A percentile compares a stretch with the other conserved stretches of the same genome.
Conservation (phyloP, 306 rosid species). For the Vachellia pachyceras region DNA sequence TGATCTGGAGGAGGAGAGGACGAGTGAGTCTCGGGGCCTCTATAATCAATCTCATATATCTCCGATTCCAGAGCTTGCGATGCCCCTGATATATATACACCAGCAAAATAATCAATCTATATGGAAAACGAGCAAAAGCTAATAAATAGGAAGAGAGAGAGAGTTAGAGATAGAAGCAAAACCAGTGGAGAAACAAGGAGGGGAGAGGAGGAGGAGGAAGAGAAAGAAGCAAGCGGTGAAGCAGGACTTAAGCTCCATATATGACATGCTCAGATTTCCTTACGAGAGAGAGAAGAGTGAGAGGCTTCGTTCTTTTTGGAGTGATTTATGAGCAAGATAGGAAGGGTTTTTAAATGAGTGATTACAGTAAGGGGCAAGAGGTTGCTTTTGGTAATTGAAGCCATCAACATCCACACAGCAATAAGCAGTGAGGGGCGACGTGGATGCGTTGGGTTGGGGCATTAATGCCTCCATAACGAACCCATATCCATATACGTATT, state of each 20-base stretch:
- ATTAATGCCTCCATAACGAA: slow-evolving; percentile 50
- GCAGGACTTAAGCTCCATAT: slow-evolving; percentile 66
- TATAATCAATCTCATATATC: slow-evolving; percentile 86
- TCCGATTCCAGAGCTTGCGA: slow-evolving; percentile 46
- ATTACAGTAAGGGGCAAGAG: slow-evolving; percentile 12
- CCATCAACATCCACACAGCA: slow-evolving; percentile 65
- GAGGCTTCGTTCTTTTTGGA: not conserved
- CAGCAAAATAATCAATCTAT: not conserved
- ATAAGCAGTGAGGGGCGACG: slow-evolving; percentile 53
- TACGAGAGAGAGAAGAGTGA: not conserved
- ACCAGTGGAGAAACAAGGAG: slow-evolving; percentile 59
- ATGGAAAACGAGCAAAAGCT: not conserved
- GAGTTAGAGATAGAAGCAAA: not conserved
- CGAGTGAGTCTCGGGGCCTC: slow-evolving; percentile 96
- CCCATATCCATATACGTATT: slow-evolving; percentile 10
- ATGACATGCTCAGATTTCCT: slow-evolving; percentile 24
- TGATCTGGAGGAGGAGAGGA: slow-evolving; percentile 73
- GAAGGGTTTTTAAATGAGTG: slow-evolving; percentile 21
- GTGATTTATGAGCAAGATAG: slow-evolving; percentile 34
- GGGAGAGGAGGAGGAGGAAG: slow-evolving; percentile 49
- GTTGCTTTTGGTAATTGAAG: slow-evolving; percentile 46
- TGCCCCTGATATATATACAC: slow-evolving; percentile 43
- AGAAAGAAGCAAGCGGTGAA: slow-evolving; percentile 47
- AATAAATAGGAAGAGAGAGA: not conserved
- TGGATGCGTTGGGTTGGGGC: slow-evolving; percentile 57